Evolutionary conservation across 257 asterid species (phyloP), one percentile per base, ranked within the genome.

Genomic region (Ilex aquifolium): DNA sequence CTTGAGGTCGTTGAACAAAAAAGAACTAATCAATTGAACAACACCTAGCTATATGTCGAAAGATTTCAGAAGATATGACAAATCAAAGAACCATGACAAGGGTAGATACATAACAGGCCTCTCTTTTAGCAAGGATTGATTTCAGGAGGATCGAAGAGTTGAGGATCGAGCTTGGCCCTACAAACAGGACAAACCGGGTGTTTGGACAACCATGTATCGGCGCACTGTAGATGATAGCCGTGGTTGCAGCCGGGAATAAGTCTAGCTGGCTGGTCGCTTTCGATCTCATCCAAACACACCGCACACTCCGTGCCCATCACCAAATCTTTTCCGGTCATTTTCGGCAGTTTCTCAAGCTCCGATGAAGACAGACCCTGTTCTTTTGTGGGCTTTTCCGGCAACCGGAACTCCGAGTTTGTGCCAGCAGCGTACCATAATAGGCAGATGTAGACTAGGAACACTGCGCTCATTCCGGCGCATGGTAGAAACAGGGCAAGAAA

Each of bases 401-500:
- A 31, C 40, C 21, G 76, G 31, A 66, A 58, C 32, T 64, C 70
- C 65, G 13, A 59, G 36, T 16, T 50, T 3, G 30, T 7, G 13
- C 69, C 68, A 3, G 89, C 88, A 3, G 97, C 85, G 67, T 85
- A 84, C 85, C 96, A 91, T 0, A 88, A 74, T 63, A 91, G 12
- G 44, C 91, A 91, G 50, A 85, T 65, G 82, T 90, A 90, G 2
- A 90, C 91, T n/a, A 90, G n/a, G 62, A 90, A 84, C 6, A 90
- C 87, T 0, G 79, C 95, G 72, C 84, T 72, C 97, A 90, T 88
- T 17, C 96, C 97, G 1, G 81, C 89, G 71, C 96, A 91, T 0
- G 97, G 97, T 1, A 88, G 83, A 56, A 91, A 88, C 60, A 91
- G 81, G 7, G 96, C 94, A 3, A 91, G 89, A 67, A 91, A 88